Conservation (phyloP, 192 early-diverging fungal genomes). For the Coemansia furcata region DNA sequence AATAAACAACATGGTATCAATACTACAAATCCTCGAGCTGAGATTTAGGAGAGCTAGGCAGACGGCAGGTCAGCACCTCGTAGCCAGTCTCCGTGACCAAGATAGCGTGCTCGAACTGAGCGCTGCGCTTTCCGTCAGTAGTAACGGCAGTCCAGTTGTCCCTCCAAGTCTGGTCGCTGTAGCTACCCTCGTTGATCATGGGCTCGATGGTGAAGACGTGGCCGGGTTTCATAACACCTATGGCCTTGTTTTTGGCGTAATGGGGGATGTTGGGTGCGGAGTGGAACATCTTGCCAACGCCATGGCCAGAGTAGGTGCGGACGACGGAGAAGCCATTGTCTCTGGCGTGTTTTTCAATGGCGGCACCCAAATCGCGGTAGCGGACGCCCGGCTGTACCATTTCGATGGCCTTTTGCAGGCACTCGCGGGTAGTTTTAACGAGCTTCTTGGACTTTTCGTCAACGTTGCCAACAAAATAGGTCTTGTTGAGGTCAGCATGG, state of each 20-base stretch:
- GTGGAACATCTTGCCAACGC: slow-evolving; percentile 87
- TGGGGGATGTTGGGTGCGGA: slow-evolving; percentile 89
- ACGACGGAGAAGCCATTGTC: slow-evolving; percentile 89
- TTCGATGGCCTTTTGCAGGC: slow-evolving; percentile 90
- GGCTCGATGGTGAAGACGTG: slow-evolving; percentile 98
- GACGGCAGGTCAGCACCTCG: slow-evolving; percentile 71
- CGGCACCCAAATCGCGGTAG: slow-evolving; percentile 90
- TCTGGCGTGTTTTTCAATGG: slow-evolving; percentile 84
- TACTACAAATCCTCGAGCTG: slow-evolving; percentile 17
- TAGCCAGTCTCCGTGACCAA: slow-evolving; percentile 90
- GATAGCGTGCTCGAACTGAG: slow-evolving; percentile 97
- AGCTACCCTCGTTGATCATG: slow-evolving; percentile 94
- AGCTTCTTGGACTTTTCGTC: slow-evolving; percentile 71
- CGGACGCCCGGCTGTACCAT: slow-evolving; percentile 86
- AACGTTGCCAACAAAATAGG: slow-evolving; percentile 87
- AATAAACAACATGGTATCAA: background rate
- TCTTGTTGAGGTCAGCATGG: slow-evolving; percentile 95
- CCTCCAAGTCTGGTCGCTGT: slow-evolving; percentile 68
- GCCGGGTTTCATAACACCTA: slow-evolving; percentile 93
- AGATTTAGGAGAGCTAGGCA: slow-evolving; percentile 34
- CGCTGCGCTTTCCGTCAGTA: slow-evolving; percentile 88
- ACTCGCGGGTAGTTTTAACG: slow-evolving; percentile 79
- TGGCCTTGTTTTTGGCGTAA: slow-evolving; percentile 94
- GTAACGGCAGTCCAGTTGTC: slow-evolving; percentile 91
- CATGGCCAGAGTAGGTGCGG: slow-evolving; percentile 90